Evolutionary conservation across 345 rosid genomes (phyloP), one percentile per base, ranked within the genome.

Genomic region (Litchi chinensis): DNA sequence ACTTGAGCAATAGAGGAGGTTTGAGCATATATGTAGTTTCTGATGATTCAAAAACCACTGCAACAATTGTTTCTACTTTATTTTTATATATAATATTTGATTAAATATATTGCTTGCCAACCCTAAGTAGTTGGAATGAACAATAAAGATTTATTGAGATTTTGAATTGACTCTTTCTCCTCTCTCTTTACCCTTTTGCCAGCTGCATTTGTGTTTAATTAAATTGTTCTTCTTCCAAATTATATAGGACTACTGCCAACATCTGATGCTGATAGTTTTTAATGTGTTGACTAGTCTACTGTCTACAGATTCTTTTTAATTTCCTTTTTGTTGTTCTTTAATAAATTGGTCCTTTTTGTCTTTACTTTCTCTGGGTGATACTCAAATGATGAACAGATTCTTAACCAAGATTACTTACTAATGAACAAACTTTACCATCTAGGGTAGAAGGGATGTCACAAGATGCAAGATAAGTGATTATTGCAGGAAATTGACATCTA

Each of bases 101-200:
- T 56, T 6, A 68, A 39, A 39, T 15, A 15, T 37, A 41, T 63
- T 21, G 37, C 13, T 62, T 69, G 71, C 40, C 57, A 65, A 16
- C 43, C 50, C 13, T 50, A 70, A n/a, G 32, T 44, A 24, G 67
- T 63, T 70, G 65, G 78, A 76, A 75, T 66, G 68, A 76, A 76
- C 66, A 41, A 75, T 60, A 64, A 76, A 76, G 70, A 41, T 66
- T 74, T 79, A 21, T 46, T 32, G n/a, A 73, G 24, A 72, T 46
- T 76, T 64, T 52, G 66, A 70, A 62, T 74, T 70, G 77, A 74
- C 70, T 52, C 32, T 70, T 59, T 15, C 52, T 28, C 26, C 39
- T 80, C 22, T 67, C 28, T 32, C 37, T 46, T 8, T 39, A 43
- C 16, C 44, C 0, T 22, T 68, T 62, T 5, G 28, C 57, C 69